Conservation (phyloP, 1,139 yeast species). For the Taphrina betulina region DNA sequence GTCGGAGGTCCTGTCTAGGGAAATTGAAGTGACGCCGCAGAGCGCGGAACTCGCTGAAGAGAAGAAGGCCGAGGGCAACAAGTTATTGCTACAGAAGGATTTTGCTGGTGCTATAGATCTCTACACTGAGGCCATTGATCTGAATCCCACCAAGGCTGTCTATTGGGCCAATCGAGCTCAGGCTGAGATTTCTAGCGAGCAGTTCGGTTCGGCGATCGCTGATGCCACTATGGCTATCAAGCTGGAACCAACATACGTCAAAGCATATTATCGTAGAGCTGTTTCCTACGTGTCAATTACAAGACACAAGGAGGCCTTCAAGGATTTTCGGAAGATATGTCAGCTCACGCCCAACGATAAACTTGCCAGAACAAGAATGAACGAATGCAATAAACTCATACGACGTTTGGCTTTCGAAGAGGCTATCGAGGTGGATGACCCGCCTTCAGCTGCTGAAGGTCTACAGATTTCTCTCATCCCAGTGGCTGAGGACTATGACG, state of each 20-base stretch:
- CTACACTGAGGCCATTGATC: conserved; percentile 75
- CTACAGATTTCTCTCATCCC: conserved; percentile 40
- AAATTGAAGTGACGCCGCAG: conserved; percentile 25
- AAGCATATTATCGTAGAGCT: conserved; percentile 74
- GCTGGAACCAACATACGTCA: conserved; percentile 65
- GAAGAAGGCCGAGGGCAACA: conserved; percentile 72
- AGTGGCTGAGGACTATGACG: conserved; percentile 62
- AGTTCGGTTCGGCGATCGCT: conserved; percentile 75
- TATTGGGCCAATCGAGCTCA: conserved; percentile 87
- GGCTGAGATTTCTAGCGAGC: conserved; percentile 80
- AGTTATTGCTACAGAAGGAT: conserved; percentile 60
- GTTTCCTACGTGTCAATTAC: conserved; percentile 74
- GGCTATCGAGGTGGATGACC: conserved; percentile 76
- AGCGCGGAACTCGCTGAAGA: conserved; percentile 49
- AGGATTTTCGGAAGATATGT: conserved; percentile 66
- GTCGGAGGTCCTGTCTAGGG: conserved; percentile 24
- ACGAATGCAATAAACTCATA: conserved; percentile 64
- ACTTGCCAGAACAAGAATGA: conserved; percentile 62
- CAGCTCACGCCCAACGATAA: conserved; percentile 66
- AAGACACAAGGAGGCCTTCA: conserved; percentile 70
- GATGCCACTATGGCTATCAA: conserved; percentile 74
- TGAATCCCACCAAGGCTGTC: conserved; percentile 66
- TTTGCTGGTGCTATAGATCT: conserved; percentile 65
- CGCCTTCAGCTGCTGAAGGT: conserved; percentile 42
- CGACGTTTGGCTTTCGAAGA: conserved; percentile 77